These are phyloP conservation scores for Babesia divergens DNA, from an alignment of 169 alveolate genomes.

Conservation along the genomic window DNA sequence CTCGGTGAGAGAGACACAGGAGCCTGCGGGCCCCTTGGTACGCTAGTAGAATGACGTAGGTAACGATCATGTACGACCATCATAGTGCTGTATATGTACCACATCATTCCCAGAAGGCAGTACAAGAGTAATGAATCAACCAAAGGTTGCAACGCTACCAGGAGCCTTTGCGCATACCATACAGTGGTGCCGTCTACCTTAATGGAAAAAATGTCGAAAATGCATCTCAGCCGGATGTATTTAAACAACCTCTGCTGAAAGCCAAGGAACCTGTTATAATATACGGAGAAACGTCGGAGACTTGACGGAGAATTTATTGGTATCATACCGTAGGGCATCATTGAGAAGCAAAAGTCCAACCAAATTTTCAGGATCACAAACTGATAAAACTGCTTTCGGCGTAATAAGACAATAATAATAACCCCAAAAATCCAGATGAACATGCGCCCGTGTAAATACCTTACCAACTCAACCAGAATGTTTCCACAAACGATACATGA, in stretches of 20 bases:
- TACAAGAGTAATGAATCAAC: slow-evolving; percentile 22
- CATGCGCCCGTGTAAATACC: neutral
- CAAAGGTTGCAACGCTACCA: slow-evolving; percentile 24
- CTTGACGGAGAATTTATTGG: slow-evolving; percentile 40
- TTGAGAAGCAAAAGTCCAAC: slow-evolving; percentile 45
- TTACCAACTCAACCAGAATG: neutral
- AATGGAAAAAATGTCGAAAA: neutral
- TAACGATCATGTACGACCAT: neutral
- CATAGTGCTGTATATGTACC: neutral
- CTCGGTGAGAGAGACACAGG: too few species aligned
- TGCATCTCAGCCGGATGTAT: slow-evolving; percentile 33
- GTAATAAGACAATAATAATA: slow-evolving; percentile 4
- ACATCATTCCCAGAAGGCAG: neutral
- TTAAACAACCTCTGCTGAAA: slow-evolving; percentile 15
- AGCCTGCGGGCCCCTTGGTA: too few species aligned
- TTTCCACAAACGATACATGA: slow-evolving; percentile 23
- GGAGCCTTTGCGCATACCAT: slow-evolving; percentile 56
- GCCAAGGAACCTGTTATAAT: slow-evolving; percentile 41
- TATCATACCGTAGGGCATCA: slow-evolving; percentile 58
- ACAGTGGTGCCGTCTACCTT: neutral
- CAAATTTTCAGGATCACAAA: slow-evolving; percentile 45
- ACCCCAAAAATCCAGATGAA: slow-evolving; percentile 24
- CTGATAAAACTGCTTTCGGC: neutral
- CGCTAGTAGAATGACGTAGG: neutral
- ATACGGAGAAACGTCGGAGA: slow-evolving; percentile 13